Conservation (phyloP, 805 yeast species). For the Vanderwaltozyma verrucispora region DNA sequence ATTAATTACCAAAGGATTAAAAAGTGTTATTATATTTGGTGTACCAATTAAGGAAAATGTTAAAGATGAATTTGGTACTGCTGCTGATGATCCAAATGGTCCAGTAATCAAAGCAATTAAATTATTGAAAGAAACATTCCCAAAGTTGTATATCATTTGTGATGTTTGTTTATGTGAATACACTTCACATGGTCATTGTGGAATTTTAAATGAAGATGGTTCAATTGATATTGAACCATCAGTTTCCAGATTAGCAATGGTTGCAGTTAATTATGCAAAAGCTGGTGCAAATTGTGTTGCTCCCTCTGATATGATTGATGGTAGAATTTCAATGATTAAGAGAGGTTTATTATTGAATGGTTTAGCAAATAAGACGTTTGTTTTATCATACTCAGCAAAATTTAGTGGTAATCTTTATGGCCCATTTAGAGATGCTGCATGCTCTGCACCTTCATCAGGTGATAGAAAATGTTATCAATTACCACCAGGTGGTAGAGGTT, state of each 20-base stretch:
- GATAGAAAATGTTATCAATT: slow-evolving; percentile 90
- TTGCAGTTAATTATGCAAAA: slow-evolving; percentile 86
- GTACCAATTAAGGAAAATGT: slow-evolving; percentile 67
- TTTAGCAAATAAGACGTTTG: slow-evolving; percentile 77
- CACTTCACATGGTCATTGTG: slow-evolving; percentile 98
- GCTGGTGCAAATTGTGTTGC: slow-evolving; percentile 97
- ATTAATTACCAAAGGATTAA: slow-evolving; percentile 70
- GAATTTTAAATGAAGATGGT: slow-evolving; percentile 81
- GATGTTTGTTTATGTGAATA: slow-evolving; percentile 97
- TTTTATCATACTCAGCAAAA: slow-evolving; percentile 92
- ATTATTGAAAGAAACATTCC: slow-evolving; percentile 53
- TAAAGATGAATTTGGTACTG: slow-evolving; percentile 74
- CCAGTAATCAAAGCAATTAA: slow-evolving; percentile 82
- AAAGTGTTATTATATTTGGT: slow-evolving; percentile 84
- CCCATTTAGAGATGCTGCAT: slow-evolving; percentile 97
- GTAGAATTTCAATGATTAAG: slow-evolving; percentile 83
- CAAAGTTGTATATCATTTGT: slow-evolving; percentile 77
- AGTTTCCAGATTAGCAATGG: slow-evolving; percentile 80
- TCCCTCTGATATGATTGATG: slow-evolving; percentile 97
- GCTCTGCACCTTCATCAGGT: slow-evolving; percentile 79
- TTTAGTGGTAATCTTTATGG: slow-evolving; percentile 88
- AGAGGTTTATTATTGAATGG: slow-evolving; percentile 69
- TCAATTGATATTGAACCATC: slow-evolving; percentile 62
- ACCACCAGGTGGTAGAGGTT: slow-evolving; percentile 86
- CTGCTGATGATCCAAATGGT: slow-evolving; percentile 94